A percentile compares a stretch with the other conserved stretches of the same genome.
Evolutionary conservation across 106 monocot species (phyloP).

Genomic region (Platanthera guangdongensis): DNA sequence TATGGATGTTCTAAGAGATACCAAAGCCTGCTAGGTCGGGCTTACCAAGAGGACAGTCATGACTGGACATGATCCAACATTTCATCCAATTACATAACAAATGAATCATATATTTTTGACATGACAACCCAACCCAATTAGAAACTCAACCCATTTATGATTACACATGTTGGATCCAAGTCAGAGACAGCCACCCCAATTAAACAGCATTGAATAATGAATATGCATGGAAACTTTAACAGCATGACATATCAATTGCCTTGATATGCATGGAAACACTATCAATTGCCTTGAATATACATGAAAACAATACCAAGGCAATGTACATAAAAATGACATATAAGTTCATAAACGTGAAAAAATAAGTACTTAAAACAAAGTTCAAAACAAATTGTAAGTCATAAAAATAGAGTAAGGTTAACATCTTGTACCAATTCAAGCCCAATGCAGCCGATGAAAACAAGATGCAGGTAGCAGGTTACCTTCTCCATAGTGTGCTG

Average conservation of each 20-base stretch:
- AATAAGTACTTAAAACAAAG: not conserved
- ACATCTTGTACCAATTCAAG: not conserved
- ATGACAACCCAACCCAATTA: too few relatives aligned
- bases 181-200: too few relatives aligned
- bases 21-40: not conserved
- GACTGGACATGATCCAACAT: too few relatives aligned
- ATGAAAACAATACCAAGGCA: not conserved
- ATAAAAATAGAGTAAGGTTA: not conserved
- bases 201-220: too few relatives aligned
- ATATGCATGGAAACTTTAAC: too few relatives aligned
- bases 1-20: not conserved
- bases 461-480: conserved; percentile 1
- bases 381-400: not conserved
- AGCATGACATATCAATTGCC: not conserved
- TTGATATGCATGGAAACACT: not conserved
- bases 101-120: too few relatives aligned
- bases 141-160: too few relatives aligned
- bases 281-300: not conserved
- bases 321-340: not conserved
- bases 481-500: conserved; percentile 82
- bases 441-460: not conserved
- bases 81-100: too few relatives aligned
- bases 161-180: too few relatives aligned
- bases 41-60: too few relatives aligned
- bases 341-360: not conserved